Percentiles rank a stretch among this genome's conserved stretches.
These are phyloP conservation scores for Rhizopus sp. DNA, from an alignment of 371 early-diverging fungal genomes.

Conservation along the genomic window DNA sequence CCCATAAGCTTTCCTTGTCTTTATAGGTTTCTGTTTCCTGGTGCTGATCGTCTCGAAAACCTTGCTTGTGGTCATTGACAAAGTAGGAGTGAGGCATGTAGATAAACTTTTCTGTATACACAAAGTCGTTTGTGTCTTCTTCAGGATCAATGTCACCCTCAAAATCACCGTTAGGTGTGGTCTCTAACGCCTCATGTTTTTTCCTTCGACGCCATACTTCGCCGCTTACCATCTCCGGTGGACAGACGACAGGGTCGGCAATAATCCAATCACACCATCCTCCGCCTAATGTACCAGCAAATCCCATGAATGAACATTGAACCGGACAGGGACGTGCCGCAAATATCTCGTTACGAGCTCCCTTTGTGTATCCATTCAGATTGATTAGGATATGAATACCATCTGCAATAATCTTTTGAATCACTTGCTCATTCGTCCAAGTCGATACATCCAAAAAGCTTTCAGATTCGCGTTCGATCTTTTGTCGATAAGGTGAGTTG, in stretches of 20 bases:
- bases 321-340: conserved; percentile 90
- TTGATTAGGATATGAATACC: conserved; percentile 88
- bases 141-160: conserved; percentile 81
- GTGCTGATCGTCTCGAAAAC: conserved; percentile 79
- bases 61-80: conserved; percentile 92
- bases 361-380: conserved; percentile 94
- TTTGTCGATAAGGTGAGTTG: conserved; percentile 76
- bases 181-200: background rate
- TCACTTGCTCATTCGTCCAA: conserved; percentile 79
- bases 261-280: conserved; percentile 94
- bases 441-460: conserved; percentile 76
- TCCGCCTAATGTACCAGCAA: conserved; percentile 88
- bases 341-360: conserved; percentile 92
- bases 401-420: conserved; percentile 73
- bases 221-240: conserved; percentile 78
- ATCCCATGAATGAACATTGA: conserved; percentile 92
- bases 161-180: conserved; percentile 40
- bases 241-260: conserved; percentile 86
- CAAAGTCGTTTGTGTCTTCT: conserved; percentile 64
- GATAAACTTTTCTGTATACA: conserved; percentile 88
- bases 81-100: conserved; percentile 93
- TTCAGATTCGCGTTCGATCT: conserved; percentile 81
- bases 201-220: conserved; percentile 63
- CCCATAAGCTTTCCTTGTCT: conserved; percentile 60
- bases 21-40: conserved; percentile 17